Conservation (phyloP, 1,139 yeast genomes). For the Tardiomyces blankii region DNA sequence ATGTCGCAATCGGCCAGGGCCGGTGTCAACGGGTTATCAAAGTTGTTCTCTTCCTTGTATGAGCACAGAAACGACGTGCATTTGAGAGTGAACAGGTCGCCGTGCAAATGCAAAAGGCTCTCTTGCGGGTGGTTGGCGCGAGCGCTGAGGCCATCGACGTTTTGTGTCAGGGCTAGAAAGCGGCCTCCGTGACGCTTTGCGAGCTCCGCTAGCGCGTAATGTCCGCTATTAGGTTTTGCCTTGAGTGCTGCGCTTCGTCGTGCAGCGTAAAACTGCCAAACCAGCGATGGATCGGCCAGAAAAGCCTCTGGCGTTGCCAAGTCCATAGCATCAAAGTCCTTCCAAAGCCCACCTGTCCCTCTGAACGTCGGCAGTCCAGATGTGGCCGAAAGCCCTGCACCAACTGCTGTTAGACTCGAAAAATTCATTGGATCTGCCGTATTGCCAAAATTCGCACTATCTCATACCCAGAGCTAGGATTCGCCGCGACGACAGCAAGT, state of each 20-base stretch:
- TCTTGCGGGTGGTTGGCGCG: slow-evolving; percentile 51
- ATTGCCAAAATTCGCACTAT: too few relatives aligned
- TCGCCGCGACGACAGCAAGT: slow-evolving; percentile 39
- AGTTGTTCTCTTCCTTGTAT: slow-evolving; percentile 42
- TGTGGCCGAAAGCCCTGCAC: slow-evolving; percentile 73
- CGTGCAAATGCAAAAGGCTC: slow-evolving; percentile 59
- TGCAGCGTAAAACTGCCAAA: slow-evolving; percentile 80
- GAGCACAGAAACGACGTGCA: slow-evolving; percentile 73
- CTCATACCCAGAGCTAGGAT: slow-evolving; percentile 46
- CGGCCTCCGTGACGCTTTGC: slow-evolving; percentile 25
- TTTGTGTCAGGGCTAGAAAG: slow-evolving; percentile 64
- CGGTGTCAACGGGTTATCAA: slow-evolving; percentile 50
- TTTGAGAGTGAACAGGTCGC: slow-evolving; percentile 57
- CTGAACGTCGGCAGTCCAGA: slow-evolving; percentile 71
- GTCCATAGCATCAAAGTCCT: slow-evolving; percentile 66
- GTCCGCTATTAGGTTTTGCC: slow-evolving; percentile 68
- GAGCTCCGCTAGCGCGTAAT: slow-evolving; percentile 52
- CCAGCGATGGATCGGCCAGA: slow-evolving; percentile 68
- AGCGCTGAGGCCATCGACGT: slow-evolving; percentile 63
- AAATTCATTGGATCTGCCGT: background rate
- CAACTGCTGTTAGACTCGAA: slow-evolving; percentile 30
- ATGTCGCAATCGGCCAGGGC: slow-evolving; percentile 32
- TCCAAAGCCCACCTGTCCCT: slow-evolving; percentile 70
- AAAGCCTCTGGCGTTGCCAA: slow-evolving; percentile 89
- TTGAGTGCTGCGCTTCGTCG: slow-evolving; percentile 52